These are phyloP conservation scores for Lasiosphaeria miniovina DNA, from an alignment of 495 filamentous ascomycete species.

Conservation along the genomic window DNA sequence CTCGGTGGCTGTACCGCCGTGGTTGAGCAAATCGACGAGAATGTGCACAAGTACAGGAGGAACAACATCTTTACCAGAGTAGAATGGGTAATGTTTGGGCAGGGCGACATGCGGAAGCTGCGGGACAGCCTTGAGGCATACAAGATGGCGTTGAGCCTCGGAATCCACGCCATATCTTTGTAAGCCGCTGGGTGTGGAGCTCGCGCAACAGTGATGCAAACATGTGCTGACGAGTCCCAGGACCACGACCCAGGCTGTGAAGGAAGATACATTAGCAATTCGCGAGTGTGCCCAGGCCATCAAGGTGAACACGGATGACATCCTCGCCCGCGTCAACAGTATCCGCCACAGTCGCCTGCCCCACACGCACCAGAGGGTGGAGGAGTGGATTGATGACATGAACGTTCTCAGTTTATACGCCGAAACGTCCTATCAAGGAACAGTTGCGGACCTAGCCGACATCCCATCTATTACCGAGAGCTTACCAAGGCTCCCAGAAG, in stretches of 20 bases:
- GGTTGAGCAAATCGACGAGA: constrained; percentile 12
- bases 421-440: constrained; percentile 8
- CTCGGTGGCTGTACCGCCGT: constrained; percentile 4
- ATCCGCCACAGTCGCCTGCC: not conserved
- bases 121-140: constrained; percentile 6
- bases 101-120: constrained; percentile 9
- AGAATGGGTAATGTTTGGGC: constrained; percentile 10
- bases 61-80: not conserved
- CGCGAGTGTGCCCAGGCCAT: constrained; percentile 1
- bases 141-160: constrained; percentile 10
- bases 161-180: not conserved
- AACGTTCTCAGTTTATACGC: constrained; percentile 11
- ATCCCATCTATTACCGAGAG: not conserved
- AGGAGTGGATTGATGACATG: constrained; percentile 15
- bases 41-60: constrained; percentile 10
- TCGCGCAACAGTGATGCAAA: not conserved
- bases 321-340: constrained; percentile 11
- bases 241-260: constrained; percentile 4
- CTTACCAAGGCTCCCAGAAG: not conserved
- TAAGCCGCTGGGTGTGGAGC: not conserved
- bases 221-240: not conserved
- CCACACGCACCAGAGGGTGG: not conserved
- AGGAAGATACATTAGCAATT: constrained; percentile 10
- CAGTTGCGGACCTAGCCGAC: not conserved
- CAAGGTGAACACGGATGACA: constrained; percentile 14